Base-by-base conservation (phyloP, 257 asterid species). In the Gentiana macrophylla region DNA sequence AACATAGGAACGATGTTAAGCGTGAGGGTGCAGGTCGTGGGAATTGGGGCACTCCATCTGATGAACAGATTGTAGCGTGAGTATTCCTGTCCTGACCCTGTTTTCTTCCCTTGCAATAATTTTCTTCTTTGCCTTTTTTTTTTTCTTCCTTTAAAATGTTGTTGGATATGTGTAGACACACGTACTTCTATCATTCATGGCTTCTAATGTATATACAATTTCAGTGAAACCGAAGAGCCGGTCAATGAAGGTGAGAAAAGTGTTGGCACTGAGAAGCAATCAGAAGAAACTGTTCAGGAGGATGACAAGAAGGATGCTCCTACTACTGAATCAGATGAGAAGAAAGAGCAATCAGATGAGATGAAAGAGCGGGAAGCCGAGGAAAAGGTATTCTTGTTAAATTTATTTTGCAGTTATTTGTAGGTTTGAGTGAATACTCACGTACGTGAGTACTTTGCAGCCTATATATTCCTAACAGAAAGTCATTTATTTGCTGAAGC, bases 11-110 rank as follows among this genome's bases (percentile, higher is more conserved):
- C 68, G 86, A 71, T 54, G 3, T 72, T 50, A 84, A 80, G 52
- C 94, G 94, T 6, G 89, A 84, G 50, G 89, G 94, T 13, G 34
- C 82, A 62, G 89, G 94, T 37, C 82, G 82, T 49, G 82, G 80
- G 35, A 84, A 84, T 58, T 84, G 94, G 89, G 94, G 86, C 62
- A 67, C 83, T 2, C 68, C 75, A 8, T 37, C 72, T 34, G 94
- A 84, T 62, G 94, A 79, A 10, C 24, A 24, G 56, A 55, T 76
- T 65, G 68, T 56, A 32, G 69, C 65, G 89, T 84, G 77, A 78
- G 79, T 55, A 24, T 50, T 44, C 2, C 32, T 38, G 5, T 54
- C 32, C 43, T 9, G 5, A 41, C 7, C 8, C 6, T 10, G 9
- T 41, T 7, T 4, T 24, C 10, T 4, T 32, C 52, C 41, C 10